A percentile compares a stretch with the other conserved stretches of the same genome.
Evolutionary conservation across 2,329 filamentous ascomycete genomes (phyloP).

Genomic region (Aspergillus ochraceoroseus): DNA sequence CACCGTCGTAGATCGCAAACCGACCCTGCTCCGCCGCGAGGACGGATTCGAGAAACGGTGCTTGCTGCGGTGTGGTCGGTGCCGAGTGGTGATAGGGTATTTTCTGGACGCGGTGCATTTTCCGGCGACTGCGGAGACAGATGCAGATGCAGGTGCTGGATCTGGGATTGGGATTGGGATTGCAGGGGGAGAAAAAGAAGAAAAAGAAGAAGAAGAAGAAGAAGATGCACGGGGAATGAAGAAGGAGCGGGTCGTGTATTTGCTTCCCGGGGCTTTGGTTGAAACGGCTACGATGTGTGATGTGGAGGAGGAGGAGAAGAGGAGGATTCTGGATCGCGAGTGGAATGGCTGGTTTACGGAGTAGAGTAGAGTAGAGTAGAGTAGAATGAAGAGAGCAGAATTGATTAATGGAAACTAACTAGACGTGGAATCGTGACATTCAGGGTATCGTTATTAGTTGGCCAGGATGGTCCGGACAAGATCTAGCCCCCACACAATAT

Average conservation of each 20-base stretch:
- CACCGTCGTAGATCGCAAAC: conserved; percentile 46
- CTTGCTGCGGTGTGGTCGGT: conserved; percentile 56
- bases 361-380: no score
- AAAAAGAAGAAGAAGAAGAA: conserved; percentile 24
- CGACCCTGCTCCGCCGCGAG: conserved; percentile 51
- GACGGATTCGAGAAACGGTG: conserved; percentile 66
- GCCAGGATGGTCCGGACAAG: conserved; percentile 82
- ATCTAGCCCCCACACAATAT: conserved; percentile 58
- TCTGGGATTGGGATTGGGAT: conserved; percentile 10
- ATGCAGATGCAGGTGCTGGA: background rate
- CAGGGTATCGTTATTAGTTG: conserved; percentile 54
- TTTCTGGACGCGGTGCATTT: conserved; percentile 54
- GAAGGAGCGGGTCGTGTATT: conserved; percentile 48
- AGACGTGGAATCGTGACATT: conserved; percentile 18
- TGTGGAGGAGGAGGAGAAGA: conserved; percentile 31
- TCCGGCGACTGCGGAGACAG: conserved; percentile 8
- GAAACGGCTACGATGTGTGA: conserved; percentile 54
- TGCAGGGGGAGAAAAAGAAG: conserved; percentile 17
- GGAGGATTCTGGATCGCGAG: conserved; percentile 30
- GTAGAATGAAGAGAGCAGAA: no score
- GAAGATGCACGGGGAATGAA: conserved; percentile 40
- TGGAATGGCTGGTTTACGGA: conserved; percentile 32
- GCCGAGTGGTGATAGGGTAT: conserved; percentile 59
- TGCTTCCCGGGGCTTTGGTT: conserved; percentile 57
- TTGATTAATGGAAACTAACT: conserved; percentile 1